Base-by-base conservation (phyloP, 108 stramenopile species). In the Cyclostephanos invisitatus region DNA sequence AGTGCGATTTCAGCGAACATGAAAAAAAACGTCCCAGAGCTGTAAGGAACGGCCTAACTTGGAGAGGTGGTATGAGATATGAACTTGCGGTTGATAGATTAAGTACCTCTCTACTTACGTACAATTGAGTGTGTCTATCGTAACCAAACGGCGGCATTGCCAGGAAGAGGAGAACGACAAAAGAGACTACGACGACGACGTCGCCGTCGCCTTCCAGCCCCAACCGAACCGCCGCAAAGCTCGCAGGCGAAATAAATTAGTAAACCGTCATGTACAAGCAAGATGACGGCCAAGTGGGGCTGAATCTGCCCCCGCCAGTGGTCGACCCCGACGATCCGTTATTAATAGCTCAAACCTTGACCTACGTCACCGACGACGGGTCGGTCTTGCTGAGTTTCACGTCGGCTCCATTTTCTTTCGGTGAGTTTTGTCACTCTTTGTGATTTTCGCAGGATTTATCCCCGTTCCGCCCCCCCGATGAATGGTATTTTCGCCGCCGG, bases 341-440 rank as follows among this genome's bases (percentile, higher is more conserved):
- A 9, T 77, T 94, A 21, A 94, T 94, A 70, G 91, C 93, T 4
- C 93, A 94, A 67, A 87, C 90, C 3, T 67, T 94, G 55, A 94
- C 93, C 22, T 94, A 91, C 68, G 93, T 94, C 40, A 94, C 93
- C 40, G 93, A 94, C 70, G 90, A 94, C 81, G 93, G 91, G 47
- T 86, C 85, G 60, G 87, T 91, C 11, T 28, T 91, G 18, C 80
- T 91, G 42, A 85, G 84, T 46, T 94, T 91, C 80, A 84, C 88
- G 29, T 91, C 93, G 35, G 83, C 91, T 28, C 85, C 90, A 1
- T 94, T 91, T 82, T 87, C 89, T 17, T 81, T 78, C 48, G 81
- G 92, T 93, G 71, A 68, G 92, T 58, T 46, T 11, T 55, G 36
- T 54, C 17, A 20, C 2, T 21, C 21, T 0, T 8, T 72, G 15